A percentile compares a stretch with the other conserved stretches of the same genome.
phyloP scores from a whole-genome alignment of 2,329 filamentous ascomycete species.

The Coniochaeta ligniaria region DNA sequence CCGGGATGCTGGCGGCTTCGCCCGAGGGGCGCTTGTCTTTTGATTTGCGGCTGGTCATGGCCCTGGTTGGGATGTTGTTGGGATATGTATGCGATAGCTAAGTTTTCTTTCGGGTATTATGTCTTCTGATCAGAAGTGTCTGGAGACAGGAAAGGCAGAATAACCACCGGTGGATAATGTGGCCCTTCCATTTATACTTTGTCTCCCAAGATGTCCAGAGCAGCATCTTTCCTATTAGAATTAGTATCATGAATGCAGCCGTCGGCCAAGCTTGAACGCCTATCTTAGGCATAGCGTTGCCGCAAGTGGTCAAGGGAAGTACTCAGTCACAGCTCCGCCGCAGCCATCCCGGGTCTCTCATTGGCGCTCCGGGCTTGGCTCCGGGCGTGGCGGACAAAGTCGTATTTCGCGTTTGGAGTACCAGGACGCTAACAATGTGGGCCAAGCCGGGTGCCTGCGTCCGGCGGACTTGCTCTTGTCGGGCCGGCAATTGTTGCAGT shows the following conservation, averaged over 20 bases:
- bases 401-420: not conserved
- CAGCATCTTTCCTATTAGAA: no score
- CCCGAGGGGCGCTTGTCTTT: not conserved
- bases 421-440: not conserved
- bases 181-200: not conserved
- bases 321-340: not conserved
- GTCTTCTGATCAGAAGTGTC: not conserved
- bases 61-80: not conserved
- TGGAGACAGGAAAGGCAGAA: no score
- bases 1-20: constrained; percentile 11
- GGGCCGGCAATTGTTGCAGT: no score
- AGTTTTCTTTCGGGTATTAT: not conserved
- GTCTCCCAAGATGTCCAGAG: no score
- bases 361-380: not conserved
- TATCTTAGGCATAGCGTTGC: not conserved
- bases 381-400: not conserved
- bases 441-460: not conserved
- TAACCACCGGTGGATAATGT: not conserved
- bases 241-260: no score
- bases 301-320: not conserved
- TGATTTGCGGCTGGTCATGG: not conserved
- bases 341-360: not conserved
- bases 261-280: no score
- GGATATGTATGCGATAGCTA: not conserved
- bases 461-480: not conserved